Percentiles rank a stretch among this genome's conserved stretches.
Evolutionary conservation across 805 yeast genomes (phyloP).

Genomic region (Starmerella potacharoeniae): DNA sequence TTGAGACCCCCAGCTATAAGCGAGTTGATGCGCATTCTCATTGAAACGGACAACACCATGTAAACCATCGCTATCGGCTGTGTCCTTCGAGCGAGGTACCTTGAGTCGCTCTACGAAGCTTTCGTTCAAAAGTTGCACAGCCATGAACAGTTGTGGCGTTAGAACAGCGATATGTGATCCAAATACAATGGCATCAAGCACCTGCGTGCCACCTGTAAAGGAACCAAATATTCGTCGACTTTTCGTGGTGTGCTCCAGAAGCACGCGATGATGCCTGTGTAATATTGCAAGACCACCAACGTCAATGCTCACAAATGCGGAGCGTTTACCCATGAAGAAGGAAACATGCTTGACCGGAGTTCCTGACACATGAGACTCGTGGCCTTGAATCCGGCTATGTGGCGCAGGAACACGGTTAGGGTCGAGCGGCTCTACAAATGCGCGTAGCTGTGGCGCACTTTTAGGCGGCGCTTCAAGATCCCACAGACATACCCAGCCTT

Average conservation of each 20-base stretch:
- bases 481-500: constrained; percentile 64
- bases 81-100: constrained; percentile 12
- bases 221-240: constrained; percentile 46
- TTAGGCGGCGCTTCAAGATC: constrained; percentile 32
- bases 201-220: constrained; percentile 18
- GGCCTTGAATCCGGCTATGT: constrained; percentile 16
- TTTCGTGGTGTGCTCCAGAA: constrained; percentile 40
- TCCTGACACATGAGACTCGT: constrained; percentile 33
- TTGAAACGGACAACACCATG: constrained; percentile 36
- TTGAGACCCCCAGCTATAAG: constrained; percentile 57
- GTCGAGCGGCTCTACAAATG: constrained; percentile 15
- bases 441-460: neutral
- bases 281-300: constrained; percentile 44
- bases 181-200: constrained; percentile 7
- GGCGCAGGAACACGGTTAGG: constrained; percentile 28
- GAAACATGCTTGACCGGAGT: constrained; percentile 35
- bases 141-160: constrained; percentile 4
- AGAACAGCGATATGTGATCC: constrained; percentile 3
- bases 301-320: constrained; percentile 49
- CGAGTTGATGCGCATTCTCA: constrained; percentile 48
- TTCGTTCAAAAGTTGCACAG: neutral
- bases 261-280: constrained; percentile 52
- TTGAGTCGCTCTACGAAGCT: constrained; percentile 2
- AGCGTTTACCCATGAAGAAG: constrained; percentile 41
- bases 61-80: constrained; percentile 18